Conservation (phyloP, 2,329 filamentous ascomycete species). For the Capronia epimyces region DNA sequence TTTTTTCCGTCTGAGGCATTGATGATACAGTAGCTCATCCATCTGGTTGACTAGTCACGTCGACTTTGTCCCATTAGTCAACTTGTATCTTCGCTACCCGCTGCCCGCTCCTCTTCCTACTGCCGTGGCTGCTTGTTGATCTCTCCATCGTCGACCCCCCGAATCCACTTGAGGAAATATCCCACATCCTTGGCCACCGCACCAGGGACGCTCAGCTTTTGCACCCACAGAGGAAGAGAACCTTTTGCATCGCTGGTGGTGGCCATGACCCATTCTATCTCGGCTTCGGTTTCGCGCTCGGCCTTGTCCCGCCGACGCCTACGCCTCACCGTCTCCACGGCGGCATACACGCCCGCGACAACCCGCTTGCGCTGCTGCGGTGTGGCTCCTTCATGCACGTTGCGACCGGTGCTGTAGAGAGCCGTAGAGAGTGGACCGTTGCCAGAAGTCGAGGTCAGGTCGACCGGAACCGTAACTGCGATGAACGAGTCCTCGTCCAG, state of each 20-base stretch:
- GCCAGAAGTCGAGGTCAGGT: conserved; percentile 12
- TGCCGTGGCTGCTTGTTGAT: not conserved
- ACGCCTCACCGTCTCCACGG: conserved; percentile 24
- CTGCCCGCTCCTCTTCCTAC: no score
- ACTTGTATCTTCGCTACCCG: no score
- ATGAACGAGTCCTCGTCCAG: conserved; percentile 22
- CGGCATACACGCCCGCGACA: conserved; percentile 28
- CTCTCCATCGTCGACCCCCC: conserved; percentile 37
- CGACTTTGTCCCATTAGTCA: no score
- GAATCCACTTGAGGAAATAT: conserved; percentile 61
- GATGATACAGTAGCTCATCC: no score
- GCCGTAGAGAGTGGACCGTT: conserved; percentile 10
- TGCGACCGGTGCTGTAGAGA: conserved; percentile 30
- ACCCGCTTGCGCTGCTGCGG: conserved; percentile 28
- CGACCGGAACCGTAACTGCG: conserved; percentile 33
- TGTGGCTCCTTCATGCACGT: conserved; percentile 27
- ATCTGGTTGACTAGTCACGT: no score
- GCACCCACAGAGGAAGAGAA: conserved; percentile 58
- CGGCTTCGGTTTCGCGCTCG: conserved; percentile 1
- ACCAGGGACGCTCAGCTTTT: conserved; percentile 58
- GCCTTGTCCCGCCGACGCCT: conserved; percentile 41
- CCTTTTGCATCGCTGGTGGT: conserved; percentile 68
- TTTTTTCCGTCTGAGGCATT: no score
- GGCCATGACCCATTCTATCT: conserved; percentile 71
- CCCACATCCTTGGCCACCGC: conserved; percentile 67